A percentile compares a stretch with the other conserved stretches of the same genome.
These are phyloP conservation scores for Colletotrichum ledebouriae DNA, from an alignment of 2,329 filamentous ascomycete genomes.

Conservation along the genomic window DNA sequence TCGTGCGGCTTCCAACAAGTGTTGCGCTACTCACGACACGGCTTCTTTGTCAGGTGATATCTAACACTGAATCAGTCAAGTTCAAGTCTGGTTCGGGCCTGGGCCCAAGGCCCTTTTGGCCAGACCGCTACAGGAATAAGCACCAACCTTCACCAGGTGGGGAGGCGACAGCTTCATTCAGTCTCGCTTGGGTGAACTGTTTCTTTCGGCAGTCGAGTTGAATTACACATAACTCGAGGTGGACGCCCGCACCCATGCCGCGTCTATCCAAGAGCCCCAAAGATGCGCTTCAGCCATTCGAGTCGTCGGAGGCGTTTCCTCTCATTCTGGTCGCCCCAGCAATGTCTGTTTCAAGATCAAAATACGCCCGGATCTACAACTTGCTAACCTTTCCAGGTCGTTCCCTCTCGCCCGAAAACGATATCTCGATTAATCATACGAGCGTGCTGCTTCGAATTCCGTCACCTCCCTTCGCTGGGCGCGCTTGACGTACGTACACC, in stretches of 20 bases:
- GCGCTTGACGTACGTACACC: background rate
- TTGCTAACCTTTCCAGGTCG: too few species aligned
- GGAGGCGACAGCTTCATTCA: conserved; percentile 8
- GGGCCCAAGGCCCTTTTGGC: background rate
- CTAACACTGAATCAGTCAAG: background rate
- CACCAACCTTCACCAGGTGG: background rate
- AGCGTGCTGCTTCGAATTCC: background rate
- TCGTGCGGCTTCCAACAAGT: conserved; percentile 1
- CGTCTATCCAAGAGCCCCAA: background rate
- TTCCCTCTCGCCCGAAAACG: too few species aligned
- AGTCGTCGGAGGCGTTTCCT: background rate
- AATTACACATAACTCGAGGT: too few species aligned
- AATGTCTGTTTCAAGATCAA: background rate
- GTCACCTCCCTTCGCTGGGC: conserved; percentile 1
- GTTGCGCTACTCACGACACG: background rate
- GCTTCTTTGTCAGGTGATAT: background rate
- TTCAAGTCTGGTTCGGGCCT: background rate
- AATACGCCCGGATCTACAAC: background rate
- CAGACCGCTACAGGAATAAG: conserved; percentile 2
- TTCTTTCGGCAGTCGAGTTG: background rate
- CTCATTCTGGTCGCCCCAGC: background rate
- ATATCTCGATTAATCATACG: too few species aligned
- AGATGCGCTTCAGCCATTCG: background rate
- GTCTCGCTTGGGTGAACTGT: background rate
- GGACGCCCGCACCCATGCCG: too few species aligned